Evolutionary conservation across 2,329 filamentous ascomycete genomes (phyloP), one percentile per base, ranked within the genome.

Genomic region (Corynespora cassiicola): DNA sequence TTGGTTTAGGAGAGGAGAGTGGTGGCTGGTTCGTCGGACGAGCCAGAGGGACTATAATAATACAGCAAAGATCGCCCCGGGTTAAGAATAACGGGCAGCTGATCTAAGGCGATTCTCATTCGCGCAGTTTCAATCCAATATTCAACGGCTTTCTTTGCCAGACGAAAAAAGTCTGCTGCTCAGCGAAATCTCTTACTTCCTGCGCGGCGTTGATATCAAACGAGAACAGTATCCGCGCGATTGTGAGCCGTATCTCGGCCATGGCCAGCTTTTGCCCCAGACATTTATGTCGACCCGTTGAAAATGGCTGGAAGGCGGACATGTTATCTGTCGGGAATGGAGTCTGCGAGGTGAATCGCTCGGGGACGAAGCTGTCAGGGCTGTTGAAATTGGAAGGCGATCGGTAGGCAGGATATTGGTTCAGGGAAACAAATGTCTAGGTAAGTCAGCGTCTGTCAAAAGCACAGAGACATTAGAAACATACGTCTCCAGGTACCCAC

Each of bases 151-250:
- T 31, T 34, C 54, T 56, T 33, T 52, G 45, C 58, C 60, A 63
- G 10, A 56, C 28, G 3, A 58, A 43, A 37, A 52, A 56, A 1
- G 52, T 55, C 5, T 38, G 37, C 31, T 61, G 58, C 16, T 52
- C 47, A 0, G 54, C 56, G 51, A 54, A 63, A 14, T 58, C 56
- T 8, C 50, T 44, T 1, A 23, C 15, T 4, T 12, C 30, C 20
- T 56, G 37, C 7, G 26, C 47, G 12, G 51, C 10, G 3, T 3
- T 17, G 1, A 61, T 9, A 47, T 75, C 68, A 37, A 74, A 75
- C 1, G 56, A 54, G 51, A 56, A 74, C 4, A 74, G 20, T 20
- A 74, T 24, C 39, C 67, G 68, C 3, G 70, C 58, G 14, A 75
- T 40, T 2, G 70, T 64, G 3, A 74, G 27, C 3, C 61, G 48